A percentile compares a stretch with the other conserved stretches of the same genome.
Conservation (phyloP, 2,329 filamentous ascomycete species). For the Aspergillus nomiae region DNA sequence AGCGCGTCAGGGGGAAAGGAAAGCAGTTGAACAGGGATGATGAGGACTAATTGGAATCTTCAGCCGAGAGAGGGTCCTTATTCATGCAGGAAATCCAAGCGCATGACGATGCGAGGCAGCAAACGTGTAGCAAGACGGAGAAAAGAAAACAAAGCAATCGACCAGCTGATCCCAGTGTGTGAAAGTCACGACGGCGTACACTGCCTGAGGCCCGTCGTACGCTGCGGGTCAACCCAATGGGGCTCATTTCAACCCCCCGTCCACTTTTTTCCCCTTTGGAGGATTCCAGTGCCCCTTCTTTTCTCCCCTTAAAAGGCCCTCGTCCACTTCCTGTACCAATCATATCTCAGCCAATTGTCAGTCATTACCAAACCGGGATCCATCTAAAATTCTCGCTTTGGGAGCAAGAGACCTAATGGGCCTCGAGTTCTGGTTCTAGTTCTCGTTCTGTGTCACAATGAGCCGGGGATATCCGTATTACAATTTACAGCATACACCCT, state of each 20-base stretch:
- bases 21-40: neutral
- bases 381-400: neutral
- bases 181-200: neutral
- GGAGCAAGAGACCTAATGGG: neutral
- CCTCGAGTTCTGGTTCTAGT: too few relatives aligned
- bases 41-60: neutral
- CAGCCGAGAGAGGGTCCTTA: neutral
- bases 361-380: neutral
- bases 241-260: neutral
- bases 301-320: neutral
- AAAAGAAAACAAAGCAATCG: too few relatives aligned
- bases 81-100: neutral
- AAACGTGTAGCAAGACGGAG: neutral
- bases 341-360: neutral
- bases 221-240: neutral
- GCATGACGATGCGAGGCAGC: neutral
- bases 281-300: too few relatives aligned
- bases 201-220: neutral
- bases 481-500: too few relatives aligned
- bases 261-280: neutral
- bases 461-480: too few relatives aligned
- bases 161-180: too few relatives aligned
- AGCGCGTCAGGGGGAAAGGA: constrained; percentile 16
- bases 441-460: too few relatives aligned
- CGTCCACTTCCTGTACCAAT: neutral